phyloP scores from a whole-genome alignment of 2,329 filamentous ascomycete species.

The Helotiales sp. region DNA sequence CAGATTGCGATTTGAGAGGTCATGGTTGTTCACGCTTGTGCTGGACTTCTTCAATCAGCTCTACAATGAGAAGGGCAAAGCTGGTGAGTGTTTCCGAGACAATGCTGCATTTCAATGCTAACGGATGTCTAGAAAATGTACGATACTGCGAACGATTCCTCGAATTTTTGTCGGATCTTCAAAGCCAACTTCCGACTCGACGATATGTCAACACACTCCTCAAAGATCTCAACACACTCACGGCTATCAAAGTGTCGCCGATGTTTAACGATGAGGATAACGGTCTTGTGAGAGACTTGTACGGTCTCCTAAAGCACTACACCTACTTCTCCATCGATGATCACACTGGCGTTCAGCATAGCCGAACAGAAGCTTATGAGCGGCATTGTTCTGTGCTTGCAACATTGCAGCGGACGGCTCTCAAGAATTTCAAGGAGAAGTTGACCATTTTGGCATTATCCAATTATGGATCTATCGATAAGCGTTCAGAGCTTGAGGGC shows the following conservation, averaged over 20 bases:
- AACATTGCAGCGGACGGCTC: conserved; percentile 76
- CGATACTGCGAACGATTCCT: conserved; percentile 91
- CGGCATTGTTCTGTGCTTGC: conserved; percentile 77
- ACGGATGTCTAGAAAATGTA: conserved; percentile 60
- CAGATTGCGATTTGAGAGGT: conserved; percentile 85
- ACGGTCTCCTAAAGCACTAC: conserved; percentile 82
- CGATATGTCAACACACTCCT: conserved; percentile 91
- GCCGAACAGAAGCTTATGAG: conserved; percentile 74
- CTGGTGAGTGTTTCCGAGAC: conserved; percentile 46
- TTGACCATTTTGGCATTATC: conserved; percentile 89
- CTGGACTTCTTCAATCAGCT: conserved; percentile 81
- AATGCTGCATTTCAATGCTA: conserved; percentile 30
- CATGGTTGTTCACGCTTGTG: conserved; percentile 88
- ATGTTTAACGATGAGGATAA: conserved; percentile 78
- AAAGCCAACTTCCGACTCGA: conserved; percentile 91
- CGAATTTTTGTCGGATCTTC: conserved; percentile 86
- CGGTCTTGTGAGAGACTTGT: conserved; percentile 79
- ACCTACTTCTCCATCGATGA: conserved; percentile 90
- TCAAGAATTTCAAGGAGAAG: conserved; percentile 87
- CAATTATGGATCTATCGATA: conserved; percentile 88
- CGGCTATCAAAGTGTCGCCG: conserved; percentile 78
- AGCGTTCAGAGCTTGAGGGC: conserved; percentile 75
- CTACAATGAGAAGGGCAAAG: conserved; percentile 59
- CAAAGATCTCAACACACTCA: conserved; percentile 81
- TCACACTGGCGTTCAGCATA: conserved; percentile 80